Evolutionary conservation across 441 rosid species (phyloP).

Genomic region (Mallotus repandus): DNA sequence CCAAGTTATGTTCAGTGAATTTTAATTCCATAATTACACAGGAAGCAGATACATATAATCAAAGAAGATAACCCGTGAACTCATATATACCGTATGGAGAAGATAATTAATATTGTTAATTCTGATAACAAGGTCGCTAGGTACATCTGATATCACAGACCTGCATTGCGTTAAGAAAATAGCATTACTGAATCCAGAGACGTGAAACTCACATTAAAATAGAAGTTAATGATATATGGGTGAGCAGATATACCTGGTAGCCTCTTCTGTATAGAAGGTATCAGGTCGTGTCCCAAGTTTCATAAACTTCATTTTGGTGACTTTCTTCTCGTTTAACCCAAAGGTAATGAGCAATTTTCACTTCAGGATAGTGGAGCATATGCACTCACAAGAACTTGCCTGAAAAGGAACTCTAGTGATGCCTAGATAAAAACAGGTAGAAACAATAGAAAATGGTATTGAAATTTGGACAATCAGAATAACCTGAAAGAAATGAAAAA

Average conservation of each 20-base stretch:
- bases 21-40: background rate
- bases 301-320: conserved; percentile 85
- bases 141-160: conserved; percentile 66
- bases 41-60: background rate
- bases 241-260: conserved; percentile 46
- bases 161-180: conserved; percentile 38
- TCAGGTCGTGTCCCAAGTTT: conserved; percentile 89
- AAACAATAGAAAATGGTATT: background rate
- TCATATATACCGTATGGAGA: conserved; percentile 73
- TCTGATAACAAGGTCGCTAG: conserved; percentile 60
- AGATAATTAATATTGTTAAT: conserved; percentile 62
- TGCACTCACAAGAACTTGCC: conserved; percentile 17
- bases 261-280: conserved; percentile 84
- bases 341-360: conserved; percentile 15
- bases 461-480: background rate
- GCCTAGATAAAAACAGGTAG: background rate
- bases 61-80: background rate
- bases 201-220: background rate
- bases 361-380: conserved; percentile 15
- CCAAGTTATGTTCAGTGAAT: background rate
- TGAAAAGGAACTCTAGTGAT: conserved; percentile 8
- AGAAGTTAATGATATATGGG: background rate
- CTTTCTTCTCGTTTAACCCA: conserved; percentile 19
- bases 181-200: background rate
- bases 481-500: background rate